Base-by-base conservation (phyloP, 1,284 basidiomycete genomes). In the Ceratobasidium sp. region DNA sequence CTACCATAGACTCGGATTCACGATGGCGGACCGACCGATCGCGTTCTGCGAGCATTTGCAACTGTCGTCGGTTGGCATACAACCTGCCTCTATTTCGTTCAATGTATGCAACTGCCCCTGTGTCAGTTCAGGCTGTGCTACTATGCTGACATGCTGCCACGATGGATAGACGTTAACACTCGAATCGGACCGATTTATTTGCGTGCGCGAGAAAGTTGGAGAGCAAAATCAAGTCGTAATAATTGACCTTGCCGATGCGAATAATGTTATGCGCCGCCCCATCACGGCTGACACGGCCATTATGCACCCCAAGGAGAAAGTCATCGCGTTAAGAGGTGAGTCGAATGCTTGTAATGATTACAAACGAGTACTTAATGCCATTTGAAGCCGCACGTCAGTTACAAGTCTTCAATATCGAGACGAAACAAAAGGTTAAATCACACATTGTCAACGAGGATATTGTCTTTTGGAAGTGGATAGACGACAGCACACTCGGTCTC, bases 381-480 rank as follows among this genome's bases (percentile, higher is more conserved):
- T 59, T 19, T 67, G 21, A 56, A 2, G 96, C 97, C 74, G 90
- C 86, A 73, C 88, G 93, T 62, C 98, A 96, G 75, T 85, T 99
- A 42, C 97, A 99, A 80, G 88, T 99, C 73, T 99, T 99, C 84
- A 98, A 99, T 80, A 94, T 99, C 73, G 95, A 93, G 76, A 92
- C 88, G 54, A 99, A 98, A 83, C 88, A 90, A 77, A 99, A 99
- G 81, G 91, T 99, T 78, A 98, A 98, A 77, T 94, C 95, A 25
- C 95, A 99, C 78, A 82, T 89, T 70, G 95, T 91, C 83, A 90
- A 88, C 77, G 95, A 98, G 78, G 97, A 99, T 75, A 86, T 99
- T 71, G 88, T 92, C 47, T 99, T 98, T 81, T 99, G 97, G 97
- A 98, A 96, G 77, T 99, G 97, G 97, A 88, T 98, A 70, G 91